Evolutionary conservation across 257 asterid genomes (phyloP).

Genomic region (Capsicum baccatum): DNA sequence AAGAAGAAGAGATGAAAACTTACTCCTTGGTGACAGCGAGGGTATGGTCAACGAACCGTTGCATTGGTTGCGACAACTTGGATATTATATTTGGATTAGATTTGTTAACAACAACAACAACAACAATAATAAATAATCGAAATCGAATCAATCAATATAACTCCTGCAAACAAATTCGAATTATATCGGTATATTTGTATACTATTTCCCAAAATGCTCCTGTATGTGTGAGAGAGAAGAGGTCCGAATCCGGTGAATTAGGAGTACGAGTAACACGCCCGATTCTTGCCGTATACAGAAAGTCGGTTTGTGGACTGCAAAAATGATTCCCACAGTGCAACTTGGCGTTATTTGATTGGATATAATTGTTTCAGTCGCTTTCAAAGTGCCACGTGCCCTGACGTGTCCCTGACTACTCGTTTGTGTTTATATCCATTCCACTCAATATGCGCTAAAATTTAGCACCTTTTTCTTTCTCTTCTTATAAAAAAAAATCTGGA

Average conservation of each 20-base stretch:
- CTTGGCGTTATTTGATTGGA: conserved; percentile 25
- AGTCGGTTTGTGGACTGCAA: conserved; percentile 22
- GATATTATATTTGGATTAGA: conserved; percentile 28
- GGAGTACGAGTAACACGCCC: conserved; percentile 32
- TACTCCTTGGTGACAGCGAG: conserved; percentile 92
- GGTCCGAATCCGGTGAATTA: conserved; percentile 15
- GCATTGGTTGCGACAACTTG: conserved; percentile 64
- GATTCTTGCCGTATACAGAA: conserved; percentile 35
- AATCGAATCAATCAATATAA: conserved; percentile 22
- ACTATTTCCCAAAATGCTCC: background rate
- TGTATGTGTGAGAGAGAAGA: background rate
- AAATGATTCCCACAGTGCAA: background rate
- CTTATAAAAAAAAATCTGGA: too few relatives aligned
- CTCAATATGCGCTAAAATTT: background rate
- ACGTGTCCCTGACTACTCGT: conserved; percentile 20
- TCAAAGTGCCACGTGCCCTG: background rate
- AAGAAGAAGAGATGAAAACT: conserved; percentile 29
- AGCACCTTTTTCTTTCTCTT: too few relatives aligned
- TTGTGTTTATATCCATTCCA: background rate
- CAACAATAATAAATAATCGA: conserved; percentile 1
- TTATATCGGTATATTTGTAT: background rate
- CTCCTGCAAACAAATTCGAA: background rate
- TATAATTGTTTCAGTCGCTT: background rate
- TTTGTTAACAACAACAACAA: background rate
- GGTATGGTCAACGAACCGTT: conserved; percentile 88